These are phyloP conservation scores for Antrodiella citrinella DNA, from an alignment of 768 basidiomycete species.

Conservation along the genomic window DNA sequence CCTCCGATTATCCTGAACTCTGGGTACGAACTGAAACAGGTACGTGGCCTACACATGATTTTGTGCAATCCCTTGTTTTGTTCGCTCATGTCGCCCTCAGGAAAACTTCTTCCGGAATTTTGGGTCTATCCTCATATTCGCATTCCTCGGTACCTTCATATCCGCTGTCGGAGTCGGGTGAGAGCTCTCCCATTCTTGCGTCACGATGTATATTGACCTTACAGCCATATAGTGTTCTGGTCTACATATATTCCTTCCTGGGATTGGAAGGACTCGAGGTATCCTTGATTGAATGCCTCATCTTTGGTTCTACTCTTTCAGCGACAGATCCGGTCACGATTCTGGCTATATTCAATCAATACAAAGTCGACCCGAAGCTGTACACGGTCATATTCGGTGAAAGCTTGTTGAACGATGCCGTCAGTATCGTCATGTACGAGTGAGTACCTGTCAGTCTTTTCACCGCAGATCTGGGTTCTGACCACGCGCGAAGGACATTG, in stretches of 20 bases:
- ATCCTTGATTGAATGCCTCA: constrained; percentile 86
- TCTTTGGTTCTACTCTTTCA: constrained; percentile 92
- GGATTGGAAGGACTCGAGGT: constrained; percentile 86
- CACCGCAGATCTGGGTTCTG: neutral
- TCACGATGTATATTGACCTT: constrained; percentile 21
- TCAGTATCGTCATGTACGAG: constrained; percentile 99
- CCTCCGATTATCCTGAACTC: constrained; percentile 98
- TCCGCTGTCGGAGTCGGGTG: constrained; percentile 95
- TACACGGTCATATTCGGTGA: constrained; percentile 98
- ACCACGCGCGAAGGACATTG: constrained; percentile 54
- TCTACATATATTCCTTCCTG: constrained; percentile 90
- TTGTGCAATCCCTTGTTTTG: neutral
- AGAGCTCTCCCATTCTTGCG: constrained; percentile 24
- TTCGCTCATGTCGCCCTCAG: constrained; percentile 33
- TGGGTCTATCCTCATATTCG: constrained; percentile 89
- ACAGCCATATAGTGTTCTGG: constrained; percentile 71
- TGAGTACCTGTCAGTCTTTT: constrained; percentile 38
- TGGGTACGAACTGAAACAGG: constrained; percentile 96
- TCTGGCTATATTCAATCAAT: constrained; percentile 95
- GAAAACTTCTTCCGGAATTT: constrained; percentile 99
- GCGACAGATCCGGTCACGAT: constrained; percentile 99
- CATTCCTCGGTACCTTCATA: constrained; percentile 93
- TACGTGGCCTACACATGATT: constrained; percentile 24
- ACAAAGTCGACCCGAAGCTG: constrained; percentile 97
- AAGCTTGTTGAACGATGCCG: constrained; percentile 94